Conservation (phyloP, 306 rosid species). For the Arachis stenosperma region DNA sequence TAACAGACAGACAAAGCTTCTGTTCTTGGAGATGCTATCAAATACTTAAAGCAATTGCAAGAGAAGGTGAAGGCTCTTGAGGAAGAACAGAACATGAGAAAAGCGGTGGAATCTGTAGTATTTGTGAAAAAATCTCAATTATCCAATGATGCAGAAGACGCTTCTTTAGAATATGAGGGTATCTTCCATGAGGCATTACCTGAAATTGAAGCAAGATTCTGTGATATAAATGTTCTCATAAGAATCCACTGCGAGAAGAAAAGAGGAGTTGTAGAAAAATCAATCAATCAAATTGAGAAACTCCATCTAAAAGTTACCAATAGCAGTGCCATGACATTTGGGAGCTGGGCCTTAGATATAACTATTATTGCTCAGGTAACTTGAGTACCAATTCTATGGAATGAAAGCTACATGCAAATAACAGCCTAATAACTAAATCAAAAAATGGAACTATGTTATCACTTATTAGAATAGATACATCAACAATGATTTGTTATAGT, state of each 20-base stretch:
- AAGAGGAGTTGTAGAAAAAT: slow-evolving; percentile 64
- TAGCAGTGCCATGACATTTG: slow-evolving; percentile 74
- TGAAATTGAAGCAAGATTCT: slow-evolving; percentile 83
- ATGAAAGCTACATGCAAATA: neutral
- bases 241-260: slow-evolving; percentile 87
- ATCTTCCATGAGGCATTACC: slow-evolving; percentile 57
- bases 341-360: slow-evolving; percentile 71
- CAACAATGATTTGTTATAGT: neutral
- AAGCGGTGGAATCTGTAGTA: slow-evolving; percentile 68
- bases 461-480: neutral
- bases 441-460: neutral
- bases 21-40: slow-evolving; percentile 90
- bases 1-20: slow-evolving; percentile 93
- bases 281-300: slow-evolving; percentile 67
- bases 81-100: slow-evolving; percentile 69
- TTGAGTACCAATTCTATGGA: neutral
- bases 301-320: slow-evolving; percentile 63
- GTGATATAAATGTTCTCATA: slow-evolving; percentile 74
- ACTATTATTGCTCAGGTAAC: slow-evolving; percentile 82
- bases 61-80: slow-evolving; percentile 74
- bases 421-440: neutral
- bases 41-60: slow-evolving; percentile 78
- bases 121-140: slow-evolving; percentile 69
- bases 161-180: slow-evolving; percentile 37
- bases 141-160: slow-evolving; percentile 42